These are phyloP conservation scores for Xerocomus spinulosus DNA, from an alignment of 768 basidiomycete genomes.

Conservation along the genomic window DNA sequence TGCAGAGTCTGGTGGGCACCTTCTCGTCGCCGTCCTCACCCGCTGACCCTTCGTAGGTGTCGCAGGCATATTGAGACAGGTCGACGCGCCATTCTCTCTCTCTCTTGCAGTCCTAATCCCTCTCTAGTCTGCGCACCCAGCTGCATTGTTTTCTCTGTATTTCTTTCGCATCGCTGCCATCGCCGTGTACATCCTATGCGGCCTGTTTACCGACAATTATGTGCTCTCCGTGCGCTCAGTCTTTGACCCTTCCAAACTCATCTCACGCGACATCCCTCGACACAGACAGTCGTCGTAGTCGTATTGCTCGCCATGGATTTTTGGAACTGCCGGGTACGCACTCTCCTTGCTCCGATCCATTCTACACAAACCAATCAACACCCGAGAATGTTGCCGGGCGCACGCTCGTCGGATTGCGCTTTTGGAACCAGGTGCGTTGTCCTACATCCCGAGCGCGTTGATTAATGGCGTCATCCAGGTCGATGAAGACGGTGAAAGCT, in stretches of 20 bases:
- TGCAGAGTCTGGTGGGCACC: conserved; percentile 64
- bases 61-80: conserved; percentile 74
- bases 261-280: conserved; percentile 1
- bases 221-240: conserved; percentile 74
- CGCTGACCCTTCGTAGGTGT: conserved; percentile 43
- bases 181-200: conserved; percentile 88
- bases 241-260: not conserved
- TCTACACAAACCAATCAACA: conserved; percentile 3
- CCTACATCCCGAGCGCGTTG: not conserved
- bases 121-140: conserved; percentile 69
- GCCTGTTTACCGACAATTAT: conserved; percentile 84
- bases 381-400: conserved; percentile 87
- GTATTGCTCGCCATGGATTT: conserved; percentile 96
- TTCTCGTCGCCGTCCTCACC: conserved; percentile 1
- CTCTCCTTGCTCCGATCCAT: not conserved
- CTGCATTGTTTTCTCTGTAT: conserved; percentile 84
- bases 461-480: conserved; percentile 46
- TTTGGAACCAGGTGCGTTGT: conserved; percentile 84
- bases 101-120: conserved; percentile 11
- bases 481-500: conserved; percentile 92
- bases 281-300: conserved; percentile 84
- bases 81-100: conserved; percentile 25
- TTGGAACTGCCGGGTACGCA: conserved; percentile 87
- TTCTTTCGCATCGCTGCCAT: conserved; percentile 88
- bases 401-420: conserved; percentile 89